Evolutionary conservation across 352 stramenopile genomes (phyloP), one percentile per base, ranked within the genome.

Genomic region (Aphanomyces euteiches): DNA sequence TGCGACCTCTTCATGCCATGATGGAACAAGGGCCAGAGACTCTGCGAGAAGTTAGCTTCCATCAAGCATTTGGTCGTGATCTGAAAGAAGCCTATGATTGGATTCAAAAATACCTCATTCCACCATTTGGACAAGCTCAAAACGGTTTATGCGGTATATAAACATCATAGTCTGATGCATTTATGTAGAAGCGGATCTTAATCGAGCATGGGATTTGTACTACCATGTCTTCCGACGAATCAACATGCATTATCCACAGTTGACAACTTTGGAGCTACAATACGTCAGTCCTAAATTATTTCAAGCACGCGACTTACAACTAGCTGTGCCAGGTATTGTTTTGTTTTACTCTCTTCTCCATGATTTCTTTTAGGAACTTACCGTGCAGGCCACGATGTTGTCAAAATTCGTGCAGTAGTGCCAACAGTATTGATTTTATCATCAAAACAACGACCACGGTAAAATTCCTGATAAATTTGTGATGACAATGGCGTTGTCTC

Each of bases 181-280:
- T 10, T 38, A 74, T 71, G 74, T 5, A 77, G 81, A 90, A 56
- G 80, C 87, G 13, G 90, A 96, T 65, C 73, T 99, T 63, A 96
- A 98, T 74, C 91, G 97, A 66, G 96, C 96, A 0, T 99, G 97
- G 97, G 94, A 99, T 71, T 78, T 99, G 15, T 99, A 99, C 76
- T 99, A 99, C 75, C 87, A 92, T 68, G 95, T 99, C 8, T 99
- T 99, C 78, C 83, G 94, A 8, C 81, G 85, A 10, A 92, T 92
- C 67, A 92, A 89, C 80, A 90, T 90, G 67, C 84, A 92, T 54
- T 36, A 99, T 4, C 91, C 92, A 21, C 84, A 94, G 60, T 84
- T 99, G 37, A 99, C 96, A 43, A 96, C 88, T 34, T 83, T 99
- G 34, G 95, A 99, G 76, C 78, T 99, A 15, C 84, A 97, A 56